Conservation (phyloP, 2,329 filamentous ascomycete species). For the Zasmidium angulare region DNA sequence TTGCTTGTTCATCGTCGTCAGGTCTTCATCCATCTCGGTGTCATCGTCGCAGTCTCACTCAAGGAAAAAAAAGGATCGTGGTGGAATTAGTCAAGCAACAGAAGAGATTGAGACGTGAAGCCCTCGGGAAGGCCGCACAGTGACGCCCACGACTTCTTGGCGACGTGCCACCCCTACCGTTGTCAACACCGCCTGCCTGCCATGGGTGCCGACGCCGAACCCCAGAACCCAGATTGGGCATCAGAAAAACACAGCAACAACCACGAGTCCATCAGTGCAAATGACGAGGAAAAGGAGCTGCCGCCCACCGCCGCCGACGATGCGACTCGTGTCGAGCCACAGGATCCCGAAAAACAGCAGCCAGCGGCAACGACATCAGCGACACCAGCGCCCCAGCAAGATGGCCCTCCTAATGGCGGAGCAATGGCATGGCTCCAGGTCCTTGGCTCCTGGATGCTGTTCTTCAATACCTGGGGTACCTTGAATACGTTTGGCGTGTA, state of each 20-base stretch:
- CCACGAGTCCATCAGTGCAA: neutral
- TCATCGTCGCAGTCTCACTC: no score
- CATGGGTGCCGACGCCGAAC: neutral
- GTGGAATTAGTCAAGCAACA: neutral
- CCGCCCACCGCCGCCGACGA: neutral
- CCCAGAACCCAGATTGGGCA: neutral
- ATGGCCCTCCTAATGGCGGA: slow-evolving; percentile 39
- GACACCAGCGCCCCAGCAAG: no score
- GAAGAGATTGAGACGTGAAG: neutral
- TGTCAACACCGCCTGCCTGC: neutral
- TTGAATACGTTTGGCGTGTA: slow-evolving; percentile 52
- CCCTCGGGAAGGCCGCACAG: neutral
- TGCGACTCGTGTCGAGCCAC: neutral
- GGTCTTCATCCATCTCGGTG: neutral
- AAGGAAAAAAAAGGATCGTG: no score
- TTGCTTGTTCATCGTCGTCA: neutral
- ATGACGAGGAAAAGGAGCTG: neutral
- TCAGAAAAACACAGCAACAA: slow-evolving; percentile 1
- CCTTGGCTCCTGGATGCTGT: slow-evolving; percentile 44
- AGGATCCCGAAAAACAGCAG: slow-evolving; percentile 1
- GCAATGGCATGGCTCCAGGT: slow-evolving; percentile 49
- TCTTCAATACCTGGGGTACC: slow-evolving; percentile 49
- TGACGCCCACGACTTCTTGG: neutral
- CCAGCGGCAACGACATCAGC: slow-evolving; percentile 1
- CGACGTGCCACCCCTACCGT: neutral